phyloP scores from a whole-genome alignment of 805 yeast genomes.

The Kurtzmaniella fragi region DNA sequence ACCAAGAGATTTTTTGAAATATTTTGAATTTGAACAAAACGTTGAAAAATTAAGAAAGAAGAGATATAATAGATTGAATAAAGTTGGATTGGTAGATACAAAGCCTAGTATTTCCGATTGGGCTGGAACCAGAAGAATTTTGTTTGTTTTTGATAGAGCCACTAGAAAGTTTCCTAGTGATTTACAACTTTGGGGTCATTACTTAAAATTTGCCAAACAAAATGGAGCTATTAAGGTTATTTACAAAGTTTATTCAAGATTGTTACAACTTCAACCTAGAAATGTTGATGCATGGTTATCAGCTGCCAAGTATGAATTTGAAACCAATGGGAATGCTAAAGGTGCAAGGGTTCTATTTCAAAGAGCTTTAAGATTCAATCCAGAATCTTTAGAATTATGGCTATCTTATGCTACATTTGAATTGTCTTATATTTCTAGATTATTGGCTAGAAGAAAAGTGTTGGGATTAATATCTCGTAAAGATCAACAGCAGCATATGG shows the following conservation, averaged over 20 bases:
- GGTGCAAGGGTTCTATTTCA: constrained; percentile 86
- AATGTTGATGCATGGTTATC: constrained; percentile 88
- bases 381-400: constrained; percentile 73
- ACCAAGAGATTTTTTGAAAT: constrained; percentile 70
- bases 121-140: constrained; percentile 77
- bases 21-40: constrained; percentile 74
- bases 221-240: constrained; percentile 67
- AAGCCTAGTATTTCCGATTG: constrained; percentile 74
- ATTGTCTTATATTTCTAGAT: constrained; percentile 75
- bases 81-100: constrained; percentile 51
- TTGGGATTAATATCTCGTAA: constrained; percentile 72
- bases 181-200: constrained; percentile 70
- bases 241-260: constrained; percentile 69
- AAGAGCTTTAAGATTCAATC: constrained; percentile 77
- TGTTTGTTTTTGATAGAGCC: constrained; percentile 80
- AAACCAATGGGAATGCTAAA: constrained; percentile 78
- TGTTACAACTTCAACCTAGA: constrained; percentile 85
- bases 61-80: constrained; percentile 57
- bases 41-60: constrained; percentile 74
- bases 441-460: constrained; percentile 77
- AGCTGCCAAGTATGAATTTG: constrained; percentile 93
- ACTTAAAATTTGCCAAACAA: constrained; percentile 62
- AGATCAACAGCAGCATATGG: constrained; percentile 52
- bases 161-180: constrained; percentile 75
- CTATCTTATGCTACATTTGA: constrained; percentile 83